Conservation (phyloP, 768 basidiomycete genomes). For the Fomitopsis serialis region DNA sequence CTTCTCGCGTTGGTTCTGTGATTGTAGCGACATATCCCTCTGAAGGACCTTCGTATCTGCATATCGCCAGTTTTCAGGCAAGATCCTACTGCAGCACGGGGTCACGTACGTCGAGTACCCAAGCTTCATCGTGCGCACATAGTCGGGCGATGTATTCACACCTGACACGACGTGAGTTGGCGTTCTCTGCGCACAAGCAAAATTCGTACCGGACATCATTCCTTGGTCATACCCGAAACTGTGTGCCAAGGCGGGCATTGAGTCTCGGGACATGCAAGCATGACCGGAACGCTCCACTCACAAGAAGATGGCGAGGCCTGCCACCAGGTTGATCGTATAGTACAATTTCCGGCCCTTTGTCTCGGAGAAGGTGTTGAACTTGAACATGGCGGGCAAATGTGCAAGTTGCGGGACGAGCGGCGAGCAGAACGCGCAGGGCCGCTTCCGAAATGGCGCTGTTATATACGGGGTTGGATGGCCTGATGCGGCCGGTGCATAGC, state of each 20-base stretch:
- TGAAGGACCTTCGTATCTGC: slow-evolving; percentile 31
- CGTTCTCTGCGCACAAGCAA: too few species aligned
- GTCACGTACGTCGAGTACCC: slow-evolving; percentile 29
- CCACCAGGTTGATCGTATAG: slow-evolving; percentile 26
- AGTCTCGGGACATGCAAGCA: neutral
- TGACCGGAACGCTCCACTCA: slow-evolving; percentile 8
- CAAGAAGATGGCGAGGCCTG: slow-evolving; percentile 30
- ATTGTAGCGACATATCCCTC: slow-evolving; percentile 39
- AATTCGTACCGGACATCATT: slow-evolving; percentile 35
- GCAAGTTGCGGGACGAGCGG: neutral
- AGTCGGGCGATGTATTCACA: slow-evolving; percentile 41
- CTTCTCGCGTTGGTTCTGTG: slow-evolving; percentile 37
- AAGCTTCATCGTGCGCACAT: slow-evolving; percentile 35
- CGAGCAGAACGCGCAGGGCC: neutral
- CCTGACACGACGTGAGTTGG: slow-evolving; percentile 2
- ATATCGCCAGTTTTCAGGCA: neutral
- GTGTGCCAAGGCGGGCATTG: neutral
- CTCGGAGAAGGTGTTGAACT: neutral
- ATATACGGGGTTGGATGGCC: neutral
- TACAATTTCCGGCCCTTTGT: slow-evolving; percentile 19
- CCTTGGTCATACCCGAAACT: slow-evolving; percentile 46
- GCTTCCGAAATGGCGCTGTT: neutral
- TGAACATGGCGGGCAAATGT: neutral
- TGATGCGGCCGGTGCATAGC: too few species aligned
- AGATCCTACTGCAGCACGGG: neutral